phyloP scores from a whole-genome alignment of 2,329 filamentous ascomycete genomes.

The Neopestalotiopsis sp. region DNA sequence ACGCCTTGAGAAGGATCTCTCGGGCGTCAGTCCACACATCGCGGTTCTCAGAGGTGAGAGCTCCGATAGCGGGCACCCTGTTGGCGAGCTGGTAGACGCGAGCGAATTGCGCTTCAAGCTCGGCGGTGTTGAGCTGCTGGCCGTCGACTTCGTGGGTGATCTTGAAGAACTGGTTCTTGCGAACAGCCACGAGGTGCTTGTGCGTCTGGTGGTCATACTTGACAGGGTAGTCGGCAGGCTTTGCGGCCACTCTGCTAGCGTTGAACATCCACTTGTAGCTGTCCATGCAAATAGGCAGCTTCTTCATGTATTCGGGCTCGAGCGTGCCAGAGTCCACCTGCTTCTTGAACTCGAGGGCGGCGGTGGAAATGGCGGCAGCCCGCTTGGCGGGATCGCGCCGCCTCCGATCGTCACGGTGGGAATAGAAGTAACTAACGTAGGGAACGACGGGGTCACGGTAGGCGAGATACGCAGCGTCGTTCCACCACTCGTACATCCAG shows the following conservation, averaged over 20 bases:
- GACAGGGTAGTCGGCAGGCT: conserved; percentile 79
- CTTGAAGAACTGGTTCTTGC: conserved; percentile 99
- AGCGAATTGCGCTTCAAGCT: conserved; percentile 89
- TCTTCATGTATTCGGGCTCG: conserved; percentile 99
- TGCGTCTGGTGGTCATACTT: conserved; percentile 79
- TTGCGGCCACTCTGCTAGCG: conserved; percentile 81
- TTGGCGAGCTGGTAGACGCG: conserved; percentile 80
- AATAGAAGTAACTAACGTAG: conserved; percentile 99
- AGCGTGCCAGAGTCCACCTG: conserved; percentile 82
- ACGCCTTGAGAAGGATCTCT: conserved; percentile 75
- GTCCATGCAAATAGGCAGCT: conserved; percentile 96
- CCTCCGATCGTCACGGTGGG: conserved; percentile 89
- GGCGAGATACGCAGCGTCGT: conserved; percentile 86
- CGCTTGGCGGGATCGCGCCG: conserved; percentile 89
- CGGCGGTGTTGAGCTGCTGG: conserved; percentile 83
- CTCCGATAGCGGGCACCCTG: conserved; percentile 76
- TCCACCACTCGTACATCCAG: conserved; percentile 99
- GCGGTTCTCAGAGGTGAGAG: conserved; percentile 89
- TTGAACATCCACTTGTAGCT: conserved; percentile 99
- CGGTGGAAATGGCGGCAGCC: conserved; percentile 86
- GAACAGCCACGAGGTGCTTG: conserved; percentile 86
- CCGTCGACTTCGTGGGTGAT: conserved; percentile 81
- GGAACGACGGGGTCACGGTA: conserved; percentile 97
- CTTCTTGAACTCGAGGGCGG: conserved; percentile 91
- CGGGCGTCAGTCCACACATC: conserved; percentile 91